A percentile compares a stretch with the other conserved stretches of the same genome.
These are phyloP conservation scores for Adansonia madagascariensis DNA, from an alignment of 441 rosid genomes.

Conservation along the genomic window DNA sequence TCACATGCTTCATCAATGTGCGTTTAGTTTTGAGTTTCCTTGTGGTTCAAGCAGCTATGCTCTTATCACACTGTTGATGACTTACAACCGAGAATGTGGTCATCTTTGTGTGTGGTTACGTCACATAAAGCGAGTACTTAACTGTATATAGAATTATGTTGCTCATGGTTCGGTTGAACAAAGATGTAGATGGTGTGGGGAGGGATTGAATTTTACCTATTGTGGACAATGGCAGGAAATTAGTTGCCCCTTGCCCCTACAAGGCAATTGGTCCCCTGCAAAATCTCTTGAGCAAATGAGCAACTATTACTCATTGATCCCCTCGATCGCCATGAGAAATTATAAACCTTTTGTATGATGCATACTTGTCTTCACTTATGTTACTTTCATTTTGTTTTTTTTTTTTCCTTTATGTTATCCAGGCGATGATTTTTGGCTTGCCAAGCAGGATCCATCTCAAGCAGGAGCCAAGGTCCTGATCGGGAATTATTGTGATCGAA, in stretches of 20 bases:
- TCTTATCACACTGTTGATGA: background rate
- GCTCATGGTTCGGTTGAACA: background rate
- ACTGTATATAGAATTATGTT: background rate
- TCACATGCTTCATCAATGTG: background rate
- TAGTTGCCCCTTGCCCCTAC: background rate
- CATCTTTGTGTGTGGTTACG: constrained; percentile 1
- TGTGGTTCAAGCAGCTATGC: background rate
- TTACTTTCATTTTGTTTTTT: constrained; percentile 8
- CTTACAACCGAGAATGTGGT: background rate
- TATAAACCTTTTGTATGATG: background rate
- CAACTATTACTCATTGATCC: no score
- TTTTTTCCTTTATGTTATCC: constrained; percentile 16
- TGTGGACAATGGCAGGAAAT: background rate
- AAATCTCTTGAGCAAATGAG: background rate
- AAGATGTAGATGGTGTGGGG: background rate
- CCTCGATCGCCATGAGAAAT: background rate
- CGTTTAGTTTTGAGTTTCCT: background rate
- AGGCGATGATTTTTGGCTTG: constrained; percentile 59
- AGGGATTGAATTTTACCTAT: background rate
- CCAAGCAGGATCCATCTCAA: constrained; percentile 64
- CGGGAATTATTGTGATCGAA: constrained; percentile 33
- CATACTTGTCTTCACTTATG: background rate
- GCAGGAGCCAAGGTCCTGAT: constrained; percentile 89
- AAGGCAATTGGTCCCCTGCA: background rate
- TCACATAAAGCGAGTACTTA: background rate